Percentiles rank a stretch among this genome's conserved stretches.
These are phyloP conservation scores for Fusarium tuaranense DNA, from an alignment of 2,329 filamentous ascomycete species.

Conservation along the genomic window DNA sequence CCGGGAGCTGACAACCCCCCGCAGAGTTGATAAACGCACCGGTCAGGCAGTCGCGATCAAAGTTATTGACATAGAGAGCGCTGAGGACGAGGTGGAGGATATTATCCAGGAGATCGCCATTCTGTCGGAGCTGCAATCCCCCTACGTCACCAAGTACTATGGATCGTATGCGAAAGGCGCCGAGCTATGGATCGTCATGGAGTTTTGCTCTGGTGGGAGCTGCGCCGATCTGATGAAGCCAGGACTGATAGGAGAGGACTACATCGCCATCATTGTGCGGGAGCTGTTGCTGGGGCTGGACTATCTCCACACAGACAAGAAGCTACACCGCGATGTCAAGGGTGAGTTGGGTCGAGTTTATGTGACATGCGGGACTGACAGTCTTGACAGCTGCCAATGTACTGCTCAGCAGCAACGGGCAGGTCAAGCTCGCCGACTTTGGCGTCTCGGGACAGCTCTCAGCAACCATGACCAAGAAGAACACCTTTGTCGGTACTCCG, in stretches of 20 bases:
- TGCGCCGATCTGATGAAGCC: slow-evolving; percentile 97
- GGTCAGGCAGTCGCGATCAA: slow-evolving; percentile 98
- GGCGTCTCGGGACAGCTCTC: slow-evolving; percentile 96
- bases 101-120: slow-evolving; percentile 99
- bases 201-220: slow-evolving; percentile 96
- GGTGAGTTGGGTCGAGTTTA: slow-evolving; percentile 60
- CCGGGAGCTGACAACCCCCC: slow-evolving; percentile 14
- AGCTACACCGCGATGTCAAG: slow-evolving; percentile 96
- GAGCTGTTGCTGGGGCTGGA: slow-evolving; percentile 91
- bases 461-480: slow-evolving; percentile 99
- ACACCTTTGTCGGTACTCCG: slow-evolving; percentile 96
- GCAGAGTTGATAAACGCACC: slow-evolving; percentile 90
- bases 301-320: slow-evolving; percentile 95
- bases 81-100: slow-evolving; percentile 98
- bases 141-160: slow-evolving; percentile 97
- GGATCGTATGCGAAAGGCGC: slow-evolving; percentile 96
- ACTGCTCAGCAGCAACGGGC: slow-evolving; percentile 86
- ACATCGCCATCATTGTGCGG: slow-evolving; percentile 94
- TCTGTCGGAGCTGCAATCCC: slow-evolving; percentile 93
- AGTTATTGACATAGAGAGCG: slow-evolving; percentile 98
- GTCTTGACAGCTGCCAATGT: slow-evolving; percentile 83
- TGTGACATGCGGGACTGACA: slow-evolving; percentile 1
- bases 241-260: slow-evolving; percentile 90
- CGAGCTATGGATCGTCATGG: slow-evolving; percentile 99
- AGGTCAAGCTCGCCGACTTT: slow-evolving; percentile 97